Base-by-base conservation (phyloP, 192 early-diverging fungal species). In the Entomortierella parvispora region DNA sequence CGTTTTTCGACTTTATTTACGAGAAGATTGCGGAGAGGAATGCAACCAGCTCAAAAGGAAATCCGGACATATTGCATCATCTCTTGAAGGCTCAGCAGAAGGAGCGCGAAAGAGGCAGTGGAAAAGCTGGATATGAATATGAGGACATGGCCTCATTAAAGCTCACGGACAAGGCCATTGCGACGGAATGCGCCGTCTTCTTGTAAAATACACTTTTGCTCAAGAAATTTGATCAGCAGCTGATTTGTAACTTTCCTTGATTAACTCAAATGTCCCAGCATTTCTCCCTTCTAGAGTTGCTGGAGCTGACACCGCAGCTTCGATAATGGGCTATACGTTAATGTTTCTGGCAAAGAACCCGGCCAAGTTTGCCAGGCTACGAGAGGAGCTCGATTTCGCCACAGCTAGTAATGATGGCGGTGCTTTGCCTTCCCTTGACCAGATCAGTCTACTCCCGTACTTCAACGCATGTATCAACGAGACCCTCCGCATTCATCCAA, bases 401-500 rank as follows among this genome's bases (percentile, higher is more conserved):
- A 68, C 50, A 20, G 50, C 61, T 15, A 48, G 34, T 25, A 65
- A 65, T 45, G 23, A 12, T 3, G 12, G 26, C 0, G 49, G 52
- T n/a, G 43, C 57, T 28, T 42, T 62, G 4, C 79, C 70, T 4
- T 17, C 52, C 0, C 79, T 84, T 43, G 66, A 83, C 8, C 69
- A 81, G 4, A 17, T 85, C 23, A 84, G 84, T 23, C 47, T 81
- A n/a, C 60, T 87, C 3, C 72, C 79, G 12, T 82, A 81, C 29
- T 53, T 86, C n/a, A 87, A 78, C n/a, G 82, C 79, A 15, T 81
- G 86, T 12, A 78, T 88, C 57, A 62, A 86, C 29, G 88, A 90
- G 51, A 75, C 82, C n/a, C 62, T 85, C 46, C 75, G 86, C 23
- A 33, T 84, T 6, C 59, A 72, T 46, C 80, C 87, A 2, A 60